phyloP scores from a whole-genome alignment of 164 flowering plant genomes.

The Berberis thunbergii region DNA sequence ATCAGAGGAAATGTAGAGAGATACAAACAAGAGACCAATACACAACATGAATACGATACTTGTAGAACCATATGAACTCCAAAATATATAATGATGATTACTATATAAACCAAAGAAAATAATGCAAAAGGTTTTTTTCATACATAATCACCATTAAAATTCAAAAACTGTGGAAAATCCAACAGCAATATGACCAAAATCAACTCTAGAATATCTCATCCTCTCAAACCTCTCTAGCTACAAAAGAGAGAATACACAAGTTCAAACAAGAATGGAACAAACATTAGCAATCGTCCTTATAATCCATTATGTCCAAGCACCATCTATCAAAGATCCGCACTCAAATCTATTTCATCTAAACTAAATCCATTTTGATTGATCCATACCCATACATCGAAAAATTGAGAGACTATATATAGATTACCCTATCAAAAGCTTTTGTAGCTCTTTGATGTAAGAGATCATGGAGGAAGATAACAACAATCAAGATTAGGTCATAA shows the following conservation, averaged over 20 bases:
- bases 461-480: not conserved
- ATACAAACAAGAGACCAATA: too few species aligned
- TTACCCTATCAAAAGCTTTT: not conserved
- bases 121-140: constrained; percentile 2
- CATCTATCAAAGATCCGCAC: not conserved
- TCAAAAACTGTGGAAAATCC: constrained; percentile 20
- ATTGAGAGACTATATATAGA: constrained; percentile 5
- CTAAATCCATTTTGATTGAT: not conserved
- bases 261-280: not conserved
- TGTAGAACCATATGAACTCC: not conserved
- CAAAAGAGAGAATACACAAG: not conserved
- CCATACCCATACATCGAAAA: constrained; percentile 1
- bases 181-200: constrained; percentile 13
- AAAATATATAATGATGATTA: not conserved
- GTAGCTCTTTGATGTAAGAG: not conserved
- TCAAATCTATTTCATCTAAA: not conserved
- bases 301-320: constrained; percentile 7
- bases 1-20: too few species aligned
- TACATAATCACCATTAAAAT: constrained; percentile 11
- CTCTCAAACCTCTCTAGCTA: constrained; percentile 3
- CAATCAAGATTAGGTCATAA: constrained; percentile 16
- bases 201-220: constrained; percentile 8
- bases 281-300: constrained; percentile 1
- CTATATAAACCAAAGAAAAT: not conserved
- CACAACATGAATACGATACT: not conserved